Evolutionary conservation across 83 land plant genomes (phyloP), one percentile per base, ranked within the genome.

Genomic region (Larix sibirica): DNA sequence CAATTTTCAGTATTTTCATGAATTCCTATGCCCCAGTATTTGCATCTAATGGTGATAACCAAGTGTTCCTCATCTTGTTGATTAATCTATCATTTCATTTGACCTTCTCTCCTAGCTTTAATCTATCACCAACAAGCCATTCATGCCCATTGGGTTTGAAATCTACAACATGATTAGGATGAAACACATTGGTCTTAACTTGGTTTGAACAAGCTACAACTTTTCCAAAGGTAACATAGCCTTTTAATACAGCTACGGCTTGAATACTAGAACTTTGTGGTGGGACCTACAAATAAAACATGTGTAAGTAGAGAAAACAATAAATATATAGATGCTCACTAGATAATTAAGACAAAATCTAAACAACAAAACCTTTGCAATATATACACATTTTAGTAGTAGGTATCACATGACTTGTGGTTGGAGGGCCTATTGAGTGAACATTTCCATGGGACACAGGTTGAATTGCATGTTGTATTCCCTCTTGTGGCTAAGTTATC

Each of bases 61-160:
- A 40, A 4, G 6, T 0, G 44, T 6, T 40, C 44, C 44, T 40
- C 44, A 40, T 40, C 44, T 40, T 40, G 44, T 40, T 40, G 3
- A 40, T 40, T 8, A 28, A 28, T 28, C 28, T 28, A 28, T 9
- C 54, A 47, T 47, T 9, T 47, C 54, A 0, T 0, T 8, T 47
- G 10, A 47, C 54, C 54, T 47, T 44, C 7, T 1, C 54, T 47
- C 54, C 0, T 47, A 79, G 13, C 77, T 87, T 87, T n/a, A 70
- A 69, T 77, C 79, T 86, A 44, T 87, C 89, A 26, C 64, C 20
- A 20, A 76, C 81, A 77, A 47, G 77, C 85, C 84, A 83, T 16
- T 75, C 74, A 38, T 75, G 80, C 0, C 81, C 84, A 56, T 81
- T 83, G 21, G 81, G 69, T 69, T 85, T 87, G 14, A 65, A 6